Conservation (phyloP, 768 basidiomycete genomes). For the Lactarius psammicola region DNA sequence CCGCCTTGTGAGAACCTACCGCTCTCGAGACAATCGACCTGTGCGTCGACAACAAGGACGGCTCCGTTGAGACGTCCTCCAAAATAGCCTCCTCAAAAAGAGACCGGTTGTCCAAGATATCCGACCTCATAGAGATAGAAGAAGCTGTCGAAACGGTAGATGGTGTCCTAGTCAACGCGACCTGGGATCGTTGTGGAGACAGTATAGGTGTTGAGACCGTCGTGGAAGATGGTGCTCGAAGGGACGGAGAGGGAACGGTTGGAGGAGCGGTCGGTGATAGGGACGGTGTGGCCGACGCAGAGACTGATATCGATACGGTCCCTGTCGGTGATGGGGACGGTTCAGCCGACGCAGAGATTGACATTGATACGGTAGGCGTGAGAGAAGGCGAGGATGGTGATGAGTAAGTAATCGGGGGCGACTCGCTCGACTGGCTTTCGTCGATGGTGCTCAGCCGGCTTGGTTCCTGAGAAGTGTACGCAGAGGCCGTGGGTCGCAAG, state of each 20-base stretch:
- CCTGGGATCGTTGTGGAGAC: slow-evolving; percentile 26
- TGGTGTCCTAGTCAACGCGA: slow-evolving; percentile 38
- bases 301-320: slow-evolving; percentile 44
- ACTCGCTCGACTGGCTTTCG: slow-evolving; percentile 31
- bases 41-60: slow-evolving; percentile 53
- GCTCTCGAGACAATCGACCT: slow-evolving; percentile 31
- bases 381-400: slow-evolving; percentile 43
- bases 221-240: slow-evolving; percentile 32
- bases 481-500: slow-evolving; percentile 55
- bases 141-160: slow-evolving; percentile 36
- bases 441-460: slow-evolving; percentile 29
- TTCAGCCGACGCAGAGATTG: slow-evolving; percentile 33
- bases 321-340: slow-evolving; percentile 36
- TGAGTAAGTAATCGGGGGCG: slow-evolving; percentile 36
- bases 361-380: slow-evolving; percentile 45
- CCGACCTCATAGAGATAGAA: slow-evolving; percentile 35
- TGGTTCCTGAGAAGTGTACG: slow-evolving; percentile 32
- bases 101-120: slow-evolving; percentile 34
- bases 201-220: slow-evolving; percentile 17
- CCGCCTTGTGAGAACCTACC: slow-evolving; percentile 30
- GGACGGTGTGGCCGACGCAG: slow-evolving; percentile 35
- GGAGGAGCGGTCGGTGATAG: slow-evolving; percentile 34
- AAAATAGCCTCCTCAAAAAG: slow-evolving; percentile 30
- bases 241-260: slow-evolving; percentile 35
- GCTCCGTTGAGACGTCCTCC: slow-evolving; percentile 49